Evolutionary conservation across 805 yeast species (phyloP).

Genomic region (Jamesozyma jinghongensis): DNA sequence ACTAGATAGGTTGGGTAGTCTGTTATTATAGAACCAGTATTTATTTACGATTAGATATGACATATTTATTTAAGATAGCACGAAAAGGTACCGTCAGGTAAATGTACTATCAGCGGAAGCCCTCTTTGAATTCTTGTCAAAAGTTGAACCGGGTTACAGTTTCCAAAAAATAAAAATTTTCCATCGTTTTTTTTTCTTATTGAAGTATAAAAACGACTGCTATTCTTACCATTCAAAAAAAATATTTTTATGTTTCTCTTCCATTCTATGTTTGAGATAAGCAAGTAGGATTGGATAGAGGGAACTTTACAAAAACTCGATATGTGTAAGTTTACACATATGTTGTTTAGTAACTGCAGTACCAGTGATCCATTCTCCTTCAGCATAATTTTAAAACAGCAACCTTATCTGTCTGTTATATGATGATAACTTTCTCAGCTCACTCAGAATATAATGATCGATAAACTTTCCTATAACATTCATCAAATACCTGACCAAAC

Average conservation of each 20-base stretch:
- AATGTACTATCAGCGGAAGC: too few relatives aligned
- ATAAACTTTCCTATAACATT: constrained; percentile 35
- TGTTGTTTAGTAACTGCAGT: too few relatives aligned
- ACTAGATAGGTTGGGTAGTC: constrained; percentile 14
- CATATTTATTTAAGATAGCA: too few relatives aligned
- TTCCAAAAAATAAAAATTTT: not conserved
- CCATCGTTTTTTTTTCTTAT: not conserved
- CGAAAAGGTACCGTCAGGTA: too few relatives aligned
- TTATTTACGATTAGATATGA: too few relatives aligned
- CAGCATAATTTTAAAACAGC: too few relatives aligned
- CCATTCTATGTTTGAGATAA: not conserved
- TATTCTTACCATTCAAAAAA: not conserved
- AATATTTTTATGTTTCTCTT: not conserved
- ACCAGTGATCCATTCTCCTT: too few relatives aligned
- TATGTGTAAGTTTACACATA: constrained; percentile 1
- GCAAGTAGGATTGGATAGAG: not conserved
- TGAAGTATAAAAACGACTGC: not conserved
- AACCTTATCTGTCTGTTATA: constrained; percentile 9
- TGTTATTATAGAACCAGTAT: constrained; percentile 5
- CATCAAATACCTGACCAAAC: constrained; percentile 30
- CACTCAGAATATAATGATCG: constrained; percentile 36
- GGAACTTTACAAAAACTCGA: not conserved
- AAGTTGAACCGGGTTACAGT: not conserved
- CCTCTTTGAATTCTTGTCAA: constrained; percentile 1
- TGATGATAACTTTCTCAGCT: constrained; percentile 38